Conservation (phyloP, 306 rosid genomes). For the Argentina anserina region DNA sequence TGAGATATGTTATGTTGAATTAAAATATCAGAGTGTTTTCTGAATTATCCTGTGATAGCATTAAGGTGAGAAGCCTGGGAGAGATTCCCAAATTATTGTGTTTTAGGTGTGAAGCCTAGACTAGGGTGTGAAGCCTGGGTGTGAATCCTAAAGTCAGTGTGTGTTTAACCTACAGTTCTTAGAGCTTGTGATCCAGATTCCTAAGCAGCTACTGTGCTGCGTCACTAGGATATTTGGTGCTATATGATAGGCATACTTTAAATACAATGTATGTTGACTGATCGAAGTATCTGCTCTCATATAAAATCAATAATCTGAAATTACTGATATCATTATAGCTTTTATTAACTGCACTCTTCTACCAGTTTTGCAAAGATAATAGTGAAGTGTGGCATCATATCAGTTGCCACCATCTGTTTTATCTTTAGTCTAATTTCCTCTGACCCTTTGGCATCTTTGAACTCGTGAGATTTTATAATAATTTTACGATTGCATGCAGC, state of each 20-base stretch:
- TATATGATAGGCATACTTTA: background rate
- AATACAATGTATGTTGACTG: background rate
- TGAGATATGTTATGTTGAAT: too few species aligned
- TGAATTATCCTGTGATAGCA: too few species aligned
- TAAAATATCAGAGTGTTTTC: too few species aligned
- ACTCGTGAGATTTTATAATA: background rate
- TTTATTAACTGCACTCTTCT: background rate
- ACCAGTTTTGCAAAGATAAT: background rate
- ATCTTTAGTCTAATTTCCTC: background rate
- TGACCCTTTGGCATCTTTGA: background rate
- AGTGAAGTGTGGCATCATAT: background rate
- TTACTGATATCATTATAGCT: background rate
- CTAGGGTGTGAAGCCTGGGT: too few species aligned
- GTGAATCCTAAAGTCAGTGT: too few species aligned
- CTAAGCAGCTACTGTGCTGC: too few species aligned
- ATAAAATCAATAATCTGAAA: background rate
- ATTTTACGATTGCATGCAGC: background rate
- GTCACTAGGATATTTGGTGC: too few species aligned
- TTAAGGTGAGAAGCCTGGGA: too few species aligned
- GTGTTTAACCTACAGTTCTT: too few species aligned
- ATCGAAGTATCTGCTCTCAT: background rate
- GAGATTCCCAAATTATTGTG: too few species aligned
- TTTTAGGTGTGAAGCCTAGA: too few species aligned
- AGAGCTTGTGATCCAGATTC: too few species aligned
- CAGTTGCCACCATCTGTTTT: background rate